Conservation (phyloP, 2,329 filamentous ascomycete species). For the Monilinia vaccinii-corymbosi region DNA sequence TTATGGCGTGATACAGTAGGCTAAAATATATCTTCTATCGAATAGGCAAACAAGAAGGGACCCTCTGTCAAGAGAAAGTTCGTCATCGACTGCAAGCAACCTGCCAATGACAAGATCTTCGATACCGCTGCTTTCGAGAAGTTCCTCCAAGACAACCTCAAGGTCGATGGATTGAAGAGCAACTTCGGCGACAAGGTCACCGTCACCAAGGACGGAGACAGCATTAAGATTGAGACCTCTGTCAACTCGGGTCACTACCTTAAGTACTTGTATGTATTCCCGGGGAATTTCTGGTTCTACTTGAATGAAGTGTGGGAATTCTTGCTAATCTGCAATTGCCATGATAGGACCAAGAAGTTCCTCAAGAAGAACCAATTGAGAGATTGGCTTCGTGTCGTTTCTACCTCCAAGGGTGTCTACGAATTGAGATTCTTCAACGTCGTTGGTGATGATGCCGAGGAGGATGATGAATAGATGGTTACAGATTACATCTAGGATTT, state of each 20-base stretch:
- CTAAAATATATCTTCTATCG: constrained; percentile 55
- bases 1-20: constrained; percentile 77
- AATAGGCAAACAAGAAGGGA: constrained; percentile 51
- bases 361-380: constrained; percentile 99
- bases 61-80: constrained; percentile 36
- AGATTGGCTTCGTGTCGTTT: constrained; percentile 99
- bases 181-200: constrained; percentile 92
- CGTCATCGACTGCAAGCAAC: constrained; percentile 99
- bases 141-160: constrained; percentile 99
- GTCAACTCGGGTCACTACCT: constrained; percentile 98
- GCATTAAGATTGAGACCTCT: constrained; percentile 94
- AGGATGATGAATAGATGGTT: constrained; percentile 86
- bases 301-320: not conserved
- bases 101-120: constrained; percentile 99
- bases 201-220: constrained; percentile 86
- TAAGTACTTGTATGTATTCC: constrained; percentile 84
- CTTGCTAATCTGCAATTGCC: constrained; percentile 19
- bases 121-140: constrained; percentile 98
- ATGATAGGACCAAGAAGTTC: constrained; percentile 94
- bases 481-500: constrained; percentile 1
- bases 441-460: constrained; percentile 93
- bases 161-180: constrained; percentile 96
- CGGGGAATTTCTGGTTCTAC: not conserved
- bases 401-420: constrained; percentile 96
- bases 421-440: constrained; percentile 99